Evolutionary conservation across 1,284 basidiomycete genomes (phyloP), one percentile per base, ranked within the genome.

Genomic region (Rhodotorula sp.): DNA sequence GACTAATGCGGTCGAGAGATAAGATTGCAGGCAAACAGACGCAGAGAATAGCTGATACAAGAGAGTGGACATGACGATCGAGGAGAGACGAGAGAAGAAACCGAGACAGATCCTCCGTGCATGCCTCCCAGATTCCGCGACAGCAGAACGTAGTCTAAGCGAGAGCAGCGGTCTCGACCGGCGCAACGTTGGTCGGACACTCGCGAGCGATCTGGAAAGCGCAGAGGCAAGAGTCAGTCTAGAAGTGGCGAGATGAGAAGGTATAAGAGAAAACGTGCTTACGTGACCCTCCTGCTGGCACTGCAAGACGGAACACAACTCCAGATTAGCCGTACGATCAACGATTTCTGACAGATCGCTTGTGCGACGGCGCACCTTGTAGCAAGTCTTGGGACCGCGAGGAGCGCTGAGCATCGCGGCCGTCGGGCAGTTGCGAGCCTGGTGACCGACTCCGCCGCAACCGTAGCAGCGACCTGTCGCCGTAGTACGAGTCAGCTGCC

Each of bases 221-320:
- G 1, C 29, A n/a, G 6, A 20, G 42, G 20, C 30, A 33, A 17
- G 24, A n/a, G 4, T 30, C 22, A 26, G n/a, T 2, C 2, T 4
- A 12, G 15, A 29, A 2, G 20, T 7, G 22, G 1, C 29, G 30
- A 15, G 48, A 33, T 18, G 26, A 46, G 29, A 45, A 26, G 22
- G 26, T 17, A 26, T 8, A 53, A 14, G 22, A 54, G 22, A 22
- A 5, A 26, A 22, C 45, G 7, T n/a, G 20, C 15, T 26, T 17
- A 69, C 68, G 83, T 92, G 91, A 73, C 91, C 90, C 80, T 89
- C 88, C 79, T 88, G 86, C 78, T 90, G 88, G 78, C 91, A 93
- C 79, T 61, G 60, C 8, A n/a, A 22, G 44, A 44, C 3, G 8
- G 20, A 7, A n/a, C 4, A 14, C 24, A 22, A 1, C 0, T 49